Base-by-base conservation (phyloP, 2,329 filamentous ascomycete species). In the Didymella exigua region DNA sequence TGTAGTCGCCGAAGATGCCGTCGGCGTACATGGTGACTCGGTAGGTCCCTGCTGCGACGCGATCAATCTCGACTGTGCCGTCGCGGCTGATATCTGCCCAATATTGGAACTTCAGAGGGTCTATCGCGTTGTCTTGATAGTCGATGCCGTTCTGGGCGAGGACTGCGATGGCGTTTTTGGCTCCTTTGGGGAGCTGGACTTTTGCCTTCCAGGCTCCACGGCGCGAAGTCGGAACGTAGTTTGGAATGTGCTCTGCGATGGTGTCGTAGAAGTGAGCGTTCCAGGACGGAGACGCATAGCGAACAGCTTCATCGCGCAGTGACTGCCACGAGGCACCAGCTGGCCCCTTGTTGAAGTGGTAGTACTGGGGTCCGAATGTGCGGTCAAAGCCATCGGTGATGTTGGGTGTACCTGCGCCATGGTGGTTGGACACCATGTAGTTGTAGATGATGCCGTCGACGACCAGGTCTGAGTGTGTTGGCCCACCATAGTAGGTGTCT, bases 391-490 rank as follows among this genome's bases (percentile, higher is more conserved):
- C 86, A 57, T 84, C 70, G 1, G 83, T 86, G 61, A 88, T 87
- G 61, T 87, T 86, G 5, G 86, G 85, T 13, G 82, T 84, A 36
- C 83, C 82, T 54, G 84, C 82, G 5, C 86, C 85, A 49, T 88
- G 85, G 59, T 88, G 85, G 55, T 87, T 87, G 16, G 63, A 67
- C 5, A 68, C 63, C 47, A 68, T 54, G 63, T 88, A 88, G 64
- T 88, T 86, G 68, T 88, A 87, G 0, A 88, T 79, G 41, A 88
- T 87, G 0, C 85, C 85, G 60, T 88, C 86, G 0, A 88, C 86
- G 0, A 81, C 81, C 5, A 88, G 73, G 62, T 88, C 86, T 0
- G 84, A 86, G 68, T 87, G 84, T 2, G 84, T 72, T 0, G 85
- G 85, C 0, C 85, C 86, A 8, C 82, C 83, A 63, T 82, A 86